Conservation (phyloP, 768 basidiomycete species). For the Chalciporus piperatus region DNA sequence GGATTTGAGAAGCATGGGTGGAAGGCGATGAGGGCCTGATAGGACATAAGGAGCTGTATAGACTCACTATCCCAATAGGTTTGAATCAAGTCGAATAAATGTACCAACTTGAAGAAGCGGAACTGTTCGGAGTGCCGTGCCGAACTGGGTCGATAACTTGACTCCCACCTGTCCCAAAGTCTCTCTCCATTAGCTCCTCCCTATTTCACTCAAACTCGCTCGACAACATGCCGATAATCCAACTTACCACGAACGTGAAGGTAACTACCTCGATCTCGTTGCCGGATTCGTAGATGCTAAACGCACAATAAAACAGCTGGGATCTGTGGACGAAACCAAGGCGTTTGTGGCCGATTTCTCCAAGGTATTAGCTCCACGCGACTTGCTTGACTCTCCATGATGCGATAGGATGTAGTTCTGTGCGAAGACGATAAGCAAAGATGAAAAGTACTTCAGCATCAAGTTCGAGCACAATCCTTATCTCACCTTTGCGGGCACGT, state of each 20-base stretch:
- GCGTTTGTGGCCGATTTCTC: conserved; percentile 51
- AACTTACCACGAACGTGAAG: conserved; percentile 39
- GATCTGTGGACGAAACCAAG: conserved; percentile 29
- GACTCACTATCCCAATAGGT: too few species aligned
- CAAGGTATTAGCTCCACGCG: conserved; percentile 36
- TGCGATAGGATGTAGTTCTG: conserved; percentile 39
- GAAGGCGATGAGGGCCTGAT: too few species aligned
- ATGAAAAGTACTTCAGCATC: conserved; percentile 52
- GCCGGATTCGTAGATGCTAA: background rate
- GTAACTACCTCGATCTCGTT: conserved; percentile 12
- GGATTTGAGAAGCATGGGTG: too few species aligned
- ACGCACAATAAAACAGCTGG: conserved; percentile 2
- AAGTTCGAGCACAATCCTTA: conserved; percentile 56
- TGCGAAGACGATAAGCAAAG: conserved; percentile 53
- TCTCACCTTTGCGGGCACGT: conserved; percentile 57
- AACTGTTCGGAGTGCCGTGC: background rate
- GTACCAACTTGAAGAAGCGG: background rate
- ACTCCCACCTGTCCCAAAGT: background rate
- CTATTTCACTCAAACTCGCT: background rate
- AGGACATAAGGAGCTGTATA: too few species aligned
- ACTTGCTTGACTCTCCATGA: background rate
- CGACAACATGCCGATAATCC: conserved; percentile 36
- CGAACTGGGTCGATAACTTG: background rate
- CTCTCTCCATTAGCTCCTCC: background rate
- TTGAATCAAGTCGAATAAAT: too few species aligned